phyloP scores from a whole-genome alignment of 805 yeast genomes.

The Yamadazyma ubonensis region DNA sequence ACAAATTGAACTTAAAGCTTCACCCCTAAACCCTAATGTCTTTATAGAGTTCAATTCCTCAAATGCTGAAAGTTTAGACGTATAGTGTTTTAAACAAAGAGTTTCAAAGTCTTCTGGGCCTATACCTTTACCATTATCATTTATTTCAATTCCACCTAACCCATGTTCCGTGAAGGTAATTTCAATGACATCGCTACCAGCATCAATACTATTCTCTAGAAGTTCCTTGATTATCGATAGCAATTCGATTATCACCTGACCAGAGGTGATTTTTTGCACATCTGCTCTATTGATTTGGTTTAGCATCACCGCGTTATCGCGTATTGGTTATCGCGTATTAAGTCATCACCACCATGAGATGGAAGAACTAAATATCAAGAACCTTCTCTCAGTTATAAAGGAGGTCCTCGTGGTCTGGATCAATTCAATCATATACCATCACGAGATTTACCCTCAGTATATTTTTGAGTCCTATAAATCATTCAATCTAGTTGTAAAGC shows the following conservation, averaged over 20 bases:
- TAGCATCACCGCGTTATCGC: slow-evolving; percentile 16
- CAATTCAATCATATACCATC: slow-evolving; percentile 54
- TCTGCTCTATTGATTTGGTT: slow-evolving; percentile 36
- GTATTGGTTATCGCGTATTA: no score
- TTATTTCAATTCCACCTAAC: slow-evolving; percentile 62
- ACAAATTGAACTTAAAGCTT: slow-evolving; percentile 72
- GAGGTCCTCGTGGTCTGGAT: slow-evolving; percentile 52
- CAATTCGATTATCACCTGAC: slow-evolving; percentile 86
- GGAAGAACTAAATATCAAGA: slow-evolving; percentile 12
- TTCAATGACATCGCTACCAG: slow-evolving; percentile 66
- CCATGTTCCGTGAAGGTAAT: slow-evolving; percentile 72
- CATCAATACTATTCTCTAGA: slow-evolving; percentile 85
- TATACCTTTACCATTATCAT: slow-evolving; percentile 71
- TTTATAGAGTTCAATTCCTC: slow-evolving; percentile 50
- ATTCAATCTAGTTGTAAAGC: slow-evolving; percentile 43
- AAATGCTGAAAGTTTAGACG: slow-evolving; percentile 61
- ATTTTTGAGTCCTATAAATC: slow-evolving; percentile 45
- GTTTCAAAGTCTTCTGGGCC: slow-evolving; percentile 47
- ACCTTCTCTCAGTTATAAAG: slow-evolving; percentile 33
- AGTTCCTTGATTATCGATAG: slow-evolving; percentile 79
- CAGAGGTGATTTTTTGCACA: slow-evolving; percentile 78
- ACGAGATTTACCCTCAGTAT: slow-evolving; percentile 51
- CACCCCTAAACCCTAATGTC: slow-evolving; percentile 79
- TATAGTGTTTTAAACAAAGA: slow-evolving; percentile 61
- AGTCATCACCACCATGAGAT: slow-evolving; percentile 8